Evolutionary conservation across 345 rosid genomes (phyloP).

Genomic region (Acer campestre): DNA sequence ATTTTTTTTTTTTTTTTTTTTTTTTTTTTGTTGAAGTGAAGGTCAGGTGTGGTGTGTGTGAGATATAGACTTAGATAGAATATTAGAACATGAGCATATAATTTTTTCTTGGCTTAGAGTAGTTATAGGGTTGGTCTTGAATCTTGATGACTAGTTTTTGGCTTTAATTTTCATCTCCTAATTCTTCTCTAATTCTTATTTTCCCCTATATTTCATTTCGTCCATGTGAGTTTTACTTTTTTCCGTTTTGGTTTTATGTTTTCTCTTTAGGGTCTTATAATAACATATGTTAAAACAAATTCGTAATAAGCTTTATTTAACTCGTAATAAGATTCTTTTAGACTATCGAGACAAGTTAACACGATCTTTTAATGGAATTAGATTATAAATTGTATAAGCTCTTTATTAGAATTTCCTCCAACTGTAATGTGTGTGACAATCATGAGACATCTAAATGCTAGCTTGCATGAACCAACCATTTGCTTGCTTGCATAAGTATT

Average conservation of each 20-base stretch:
- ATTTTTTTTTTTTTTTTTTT: background rate
- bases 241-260: background rate
- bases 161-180: conserved; percentile 20
- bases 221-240: conserved; percentile 25
- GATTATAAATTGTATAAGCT: background rate
- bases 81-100: background rate
- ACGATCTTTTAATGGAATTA: no score
- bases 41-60: conserved; percentile 2
- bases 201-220: conserved; percentile 34
- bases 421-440: background rate
- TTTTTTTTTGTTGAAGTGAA: conserved; percentile 9
- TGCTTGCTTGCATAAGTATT: background rate
- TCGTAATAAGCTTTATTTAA: no score
- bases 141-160: conserved; percentile 35
- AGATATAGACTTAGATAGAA: background rate
- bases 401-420: conserved; percentile 8
- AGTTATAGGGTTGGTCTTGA: conserved; percentile 38
- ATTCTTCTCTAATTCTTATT: conserved; percentile 23
- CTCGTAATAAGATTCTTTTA: background rate
- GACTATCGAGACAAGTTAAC: background rate
- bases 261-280: background rate
- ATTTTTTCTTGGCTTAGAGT: conserved; percentile 48
- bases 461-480: background rate
- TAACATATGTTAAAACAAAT: no score
- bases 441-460: background rate